phyloP scores from a whole-genome alignment of 257 asterid species.

The Penstemon davidsonii region DNA sequence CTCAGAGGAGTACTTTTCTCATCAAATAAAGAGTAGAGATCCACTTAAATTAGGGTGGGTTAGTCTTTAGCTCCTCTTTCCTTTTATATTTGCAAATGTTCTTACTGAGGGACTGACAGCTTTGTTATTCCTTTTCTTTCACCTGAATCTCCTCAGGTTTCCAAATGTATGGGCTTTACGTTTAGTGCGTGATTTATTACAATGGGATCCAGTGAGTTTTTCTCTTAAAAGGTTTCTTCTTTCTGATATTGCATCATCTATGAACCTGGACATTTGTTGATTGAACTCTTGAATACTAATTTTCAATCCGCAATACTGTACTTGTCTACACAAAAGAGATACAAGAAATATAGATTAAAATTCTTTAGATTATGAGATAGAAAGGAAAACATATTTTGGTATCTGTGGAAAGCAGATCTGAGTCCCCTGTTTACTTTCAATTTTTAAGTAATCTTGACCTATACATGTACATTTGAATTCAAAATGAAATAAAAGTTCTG shows the following conservation, averaged over 20 bases:
- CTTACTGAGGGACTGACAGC: conserved; percentile 13
- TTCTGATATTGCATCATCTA: not conserved
- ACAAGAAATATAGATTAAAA: too few species aligned
- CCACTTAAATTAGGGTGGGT: conserved; percentile 99
- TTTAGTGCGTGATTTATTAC: conserved; percentile 75
- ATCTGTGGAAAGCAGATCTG: not conserved
- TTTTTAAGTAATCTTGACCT: conserved; percentile 11
- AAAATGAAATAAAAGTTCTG: too few species aligned
- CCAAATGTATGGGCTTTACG: conserved; percentile 82
- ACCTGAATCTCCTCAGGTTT: conserved; percentile 51
- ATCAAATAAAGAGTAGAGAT: conserved; percentile 75
- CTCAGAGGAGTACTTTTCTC: conserved; percentile 87
- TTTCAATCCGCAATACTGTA: not conserved
- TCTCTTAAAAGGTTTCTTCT: conserved; percentile 3
- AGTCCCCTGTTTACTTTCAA: not conserved
- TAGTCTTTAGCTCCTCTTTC: conserved; percentile 32
- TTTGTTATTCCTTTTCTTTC: not conserved
- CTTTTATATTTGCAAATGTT: conserved; percentile 7
- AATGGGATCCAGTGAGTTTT: conserved; percentile 91
- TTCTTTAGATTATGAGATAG: too few species aligned
- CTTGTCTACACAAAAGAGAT: too few species aligned
- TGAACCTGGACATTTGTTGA: not conserved
- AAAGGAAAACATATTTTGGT: not conserved
- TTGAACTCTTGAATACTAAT: not conserved
- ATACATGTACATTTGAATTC: not conserved